Evolutionary conservation across 179 eudicot genomes (phyloP).

Genomic region (Carnegiea gigantea): DNA sequence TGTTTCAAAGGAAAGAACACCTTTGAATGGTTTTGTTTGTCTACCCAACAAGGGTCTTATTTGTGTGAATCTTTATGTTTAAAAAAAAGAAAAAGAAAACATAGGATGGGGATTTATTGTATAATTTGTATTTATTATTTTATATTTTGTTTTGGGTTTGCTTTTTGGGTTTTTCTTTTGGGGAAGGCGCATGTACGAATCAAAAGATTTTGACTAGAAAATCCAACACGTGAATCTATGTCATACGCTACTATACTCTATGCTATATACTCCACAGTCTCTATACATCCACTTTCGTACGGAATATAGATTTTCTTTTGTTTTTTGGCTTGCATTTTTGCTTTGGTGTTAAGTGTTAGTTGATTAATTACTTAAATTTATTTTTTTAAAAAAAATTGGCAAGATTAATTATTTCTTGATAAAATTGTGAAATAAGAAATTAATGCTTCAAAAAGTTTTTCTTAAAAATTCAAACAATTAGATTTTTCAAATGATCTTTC

Average conservation of each 20-base stretch:
- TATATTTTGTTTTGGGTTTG: background rate
- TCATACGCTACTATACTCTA: slow-evolving; percentile 18
- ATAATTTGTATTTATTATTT: background rate
- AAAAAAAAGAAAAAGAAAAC: background rate
- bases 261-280: too few relatives aligned
- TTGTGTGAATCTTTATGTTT: slow-evolving; percentile 11
- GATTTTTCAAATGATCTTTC: too few relatives aligned
- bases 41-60: slow-evolving; percentile 15
- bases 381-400: too few relatives aligned
- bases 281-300: too few relatives aligned
- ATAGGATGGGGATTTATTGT: background rate
- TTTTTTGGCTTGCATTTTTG: too few relatives aligned
- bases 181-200: slow-evolving; percentile 13
- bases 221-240: slow-evolving; percentile 57
- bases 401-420: too few relatives aligned
- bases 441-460: too few relatives aligned
- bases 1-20: slow-evolving; percentile 2
- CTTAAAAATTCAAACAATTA: too few relatives aligned
- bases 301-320: too few relatives aligned
- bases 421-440: too few relatives aligned
- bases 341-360: too few relatives aligned
- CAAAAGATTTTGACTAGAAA: slow-evolving; percentile 46
- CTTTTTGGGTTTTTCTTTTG: slow-evolving; percentile 2
- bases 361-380: too few relatives aligned
- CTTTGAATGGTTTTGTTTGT: slow-evolving; percentile 32